Evolutionary conservation across 2,329 filamentous ascomycete genomes (phyloP), one percentile per base, ranked within the genome.

Genomic region (Colletotrichum spaethianum): DNA sequence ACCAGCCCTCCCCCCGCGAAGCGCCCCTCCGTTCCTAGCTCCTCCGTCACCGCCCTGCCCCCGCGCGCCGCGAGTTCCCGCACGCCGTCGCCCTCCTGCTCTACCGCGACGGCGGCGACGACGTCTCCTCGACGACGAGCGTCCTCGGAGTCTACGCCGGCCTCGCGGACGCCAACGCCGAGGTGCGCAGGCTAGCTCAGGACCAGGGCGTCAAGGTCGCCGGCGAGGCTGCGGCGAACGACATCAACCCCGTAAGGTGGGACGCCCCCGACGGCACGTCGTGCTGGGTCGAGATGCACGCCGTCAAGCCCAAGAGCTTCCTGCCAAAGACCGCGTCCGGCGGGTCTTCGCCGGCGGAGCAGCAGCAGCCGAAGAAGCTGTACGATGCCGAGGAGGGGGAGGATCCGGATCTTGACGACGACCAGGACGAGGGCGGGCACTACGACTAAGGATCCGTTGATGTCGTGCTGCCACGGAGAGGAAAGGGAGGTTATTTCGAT

Each of bases 1-100:
- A 67, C 84, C 79, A 75, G 84, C 79, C 82, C 84, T 82, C 75
- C 85, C 84, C 76, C 87, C 86, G 78, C 85, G 84, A 79, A 85
- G 82, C 74, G 85, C 83, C 78, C 85, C 36, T 36, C 33, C 44
- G 20, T 26, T 31, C 20, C 59, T 14, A 11, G 33, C 9, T 16
- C 31, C 44, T 62, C 60, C 23, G 60, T 63, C 33, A 78, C 26
- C 16, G 44, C 63, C 71, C 16, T 46, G 4, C 57, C 71, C 33
- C 64, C 38, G 18, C 40, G 16, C 63, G 68, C 61, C 72, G 69
- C 26, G 59, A 67, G 23, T 73, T 73, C 50, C 72, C 72, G 11
- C 70, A 73, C 44, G 61, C 72, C 56, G 80, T 82, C 61, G 81
- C 78, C 73, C 73, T 82, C 57, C 75, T 83, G 66, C 67, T 82